These are phyloP conservation scores for Candida easanensis DNA, from an alignment of 805 yeast species.

Conservation along the genomic window DNA sequence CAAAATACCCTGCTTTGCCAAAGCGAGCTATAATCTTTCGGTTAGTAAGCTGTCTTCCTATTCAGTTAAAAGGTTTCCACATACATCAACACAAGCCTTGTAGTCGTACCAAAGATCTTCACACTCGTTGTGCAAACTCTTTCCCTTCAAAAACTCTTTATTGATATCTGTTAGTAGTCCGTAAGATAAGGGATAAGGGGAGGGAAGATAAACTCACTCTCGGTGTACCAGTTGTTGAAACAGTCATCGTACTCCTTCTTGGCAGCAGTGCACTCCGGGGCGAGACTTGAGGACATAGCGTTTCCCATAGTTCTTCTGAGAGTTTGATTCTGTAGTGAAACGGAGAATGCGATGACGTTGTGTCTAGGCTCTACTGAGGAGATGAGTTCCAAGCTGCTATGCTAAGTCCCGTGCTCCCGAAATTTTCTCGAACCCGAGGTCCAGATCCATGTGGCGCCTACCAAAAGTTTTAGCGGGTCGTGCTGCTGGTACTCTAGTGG, in stretches of 20 bases:
- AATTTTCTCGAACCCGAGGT: too few species aligned
- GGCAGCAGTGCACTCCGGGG: slow-evolving; percentile 91
- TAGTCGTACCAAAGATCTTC: slow-evolving; percentile 85
- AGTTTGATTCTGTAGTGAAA: not conserved
- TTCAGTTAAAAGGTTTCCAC: slow-evolving; percentile 5
- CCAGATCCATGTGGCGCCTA: too few species aligned
- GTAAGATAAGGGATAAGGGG: not conserved
- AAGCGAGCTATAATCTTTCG: slow-evolving; percentile 34
- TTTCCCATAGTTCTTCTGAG: slow-evolving; percentile 56
- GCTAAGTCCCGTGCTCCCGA: too few species aligned
- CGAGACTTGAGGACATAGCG: slow-evolving; percentile 82
- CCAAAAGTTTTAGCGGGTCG: too few species aligned
- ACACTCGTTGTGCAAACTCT: slow-evolving; percentile 75
- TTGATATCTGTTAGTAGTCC: slow-evolving; percentile 3
- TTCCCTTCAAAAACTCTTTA: slow-evolving; percentile 53
- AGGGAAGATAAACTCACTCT: slow-evolving; percentile 43
- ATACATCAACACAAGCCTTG: slow-evolving; percentile 77
- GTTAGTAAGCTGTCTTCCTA: slow-evolving; percentile 2
- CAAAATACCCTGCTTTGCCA: slow-evolving; percentile 72
- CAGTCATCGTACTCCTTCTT: slow-evolving; percentile 89
- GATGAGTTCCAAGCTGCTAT: too few species aligned
- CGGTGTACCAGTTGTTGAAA: slow-evolving; percentile 93
- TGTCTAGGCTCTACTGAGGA: too few species aligned
- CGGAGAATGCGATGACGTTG: not conserved
- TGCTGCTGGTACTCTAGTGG: too few species aligned